Percentiles rank a stretch among this genome's conserved stretches.
phyloP scores from a whole-genome alignment of 768 basidiomycete species.

The Exsudoporus frostii region DNA sequence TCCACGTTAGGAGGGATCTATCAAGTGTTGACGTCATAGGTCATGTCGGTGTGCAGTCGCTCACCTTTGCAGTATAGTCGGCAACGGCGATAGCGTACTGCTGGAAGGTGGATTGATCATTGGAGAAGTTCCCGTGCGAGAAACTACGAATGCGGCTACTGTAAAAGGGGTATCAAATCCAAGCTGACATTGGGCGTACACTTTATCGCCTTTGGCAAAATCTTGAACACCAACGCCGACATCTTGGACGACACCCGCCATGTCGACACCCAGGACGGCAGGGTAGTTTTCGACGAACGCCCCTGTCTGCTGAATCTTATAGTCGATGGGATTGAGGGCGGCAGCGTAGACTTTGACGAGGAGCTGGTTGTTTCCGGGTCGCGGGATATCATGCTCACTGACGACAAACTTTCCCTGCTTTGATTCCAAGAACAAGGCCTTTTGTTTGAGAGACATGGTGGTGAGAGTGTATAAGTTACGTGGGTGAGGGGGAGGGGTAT shows the following conservation, averaged over 20 bases:
- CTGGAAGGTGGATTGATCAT: conserved; percentile 37
- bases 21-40: conserved; percentile 2
- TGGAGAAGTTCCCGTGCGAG: conserved; percentile 30
- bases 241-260: conserved; percentile 38
- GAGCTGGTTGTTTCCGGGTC: conserved; percentile 38
- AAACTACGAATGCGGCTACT: conserved; percentile 2
- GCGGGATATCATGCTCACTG: conserved; percentile 23
- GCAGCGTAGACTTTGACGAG: conserved; percentile 39
- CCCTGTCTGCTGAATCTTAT: conserved; percentile 34
- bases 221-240: conserved; percentile 36
- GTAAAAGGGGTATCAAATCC: neutral
- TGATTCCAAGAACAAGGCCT: conserved; percentile 27
- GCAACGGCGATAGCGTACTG: conserved; percentile 36
- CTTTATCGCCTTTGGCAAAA: conserved; percentile 39
- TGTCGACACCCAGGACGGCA: conserved; percentile 34
- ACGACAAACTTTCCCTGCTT: conserved; percentile 32
- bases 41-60: neutral
- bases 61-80: conserved; percentile 37
- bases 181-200: conserved; percentile 26
- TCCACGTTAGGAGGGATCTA: conserved; percentile 44
- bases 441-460: conserved; percentile 27
- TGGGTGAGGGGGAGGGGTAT: neutral
- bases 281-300: conserved; percentile 35
- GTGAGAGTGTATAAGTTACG: conserved; percentile 15
- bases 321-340: conserved; percentile 48